phyloP scores from a whole-genome alignment of 2,329 filamentous ascomycete species.

The Aspergillus proliferans region DNA sequence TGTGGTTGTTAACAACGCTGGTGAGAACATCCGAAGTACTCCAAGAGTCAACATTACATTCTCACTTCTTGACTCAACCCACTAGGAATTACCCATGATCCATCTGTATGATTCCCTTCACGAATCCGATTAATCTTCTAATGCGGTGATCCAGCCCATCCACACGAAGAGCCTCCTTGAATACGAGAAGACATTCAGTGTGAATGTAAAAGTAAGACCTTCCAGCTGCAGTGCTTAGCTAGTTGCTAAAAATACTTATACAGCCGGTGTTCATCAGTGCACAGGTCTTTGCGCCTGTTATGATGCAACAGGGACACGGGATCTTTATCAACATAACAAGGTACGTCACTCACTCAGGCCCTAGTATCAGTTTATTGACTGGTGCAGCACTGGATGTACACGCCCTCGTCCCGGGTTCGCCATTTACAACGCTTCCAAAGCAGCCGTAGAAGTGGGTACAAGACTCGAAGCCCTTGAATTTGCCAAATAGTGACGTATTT shows the following conservation, averaged over 20 bases:
- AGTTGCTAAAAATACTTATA: neutral
- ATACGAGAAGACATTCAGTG: neutral
- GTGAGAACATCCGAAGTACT: no score
- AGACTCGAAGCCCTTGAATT: slow-evolving; percentile 1
- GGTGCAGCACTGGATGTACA: slow-evolving; percentile 6
- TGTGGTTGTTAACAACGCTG: neutral
- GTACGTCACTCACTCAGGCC: neutral
- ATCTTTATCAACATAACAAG: slow-evolving; percentile 9
- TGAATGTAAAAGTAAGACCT: neutral
- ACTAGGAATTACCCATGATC: neutral
- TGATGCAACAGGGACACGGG: slow-evolving; percentile 4
- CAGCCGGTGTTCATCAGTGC: slow-evolving; percentile 9
- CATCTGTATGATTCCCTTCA: neutral
- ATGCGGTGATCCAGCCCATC: neutral
- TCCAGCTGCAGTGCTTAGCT: no score
- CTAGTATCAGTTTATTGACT: neutral
- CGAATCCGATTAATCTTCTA: no score
- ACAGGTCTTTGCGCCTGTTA: slow-evolving; percentile 3
- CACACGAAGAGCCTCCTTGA: neutral
- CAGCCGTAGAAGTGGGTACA: no score
- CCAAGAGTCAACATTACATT: no score
- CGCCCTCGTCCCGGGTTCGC: slow-evolving; percentile 10
- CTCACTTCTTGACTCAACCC: no score
- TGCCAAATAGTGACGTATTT: neutral
- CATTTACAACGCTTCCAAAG: slow-evolving; percentile 12